A percentile compares a stretch with the other conserved stretches of the same genome.
phyloP scores from a whole-genome alignment of 139 green algal species.

The Limnomonas spitsbergensis region DNA sequence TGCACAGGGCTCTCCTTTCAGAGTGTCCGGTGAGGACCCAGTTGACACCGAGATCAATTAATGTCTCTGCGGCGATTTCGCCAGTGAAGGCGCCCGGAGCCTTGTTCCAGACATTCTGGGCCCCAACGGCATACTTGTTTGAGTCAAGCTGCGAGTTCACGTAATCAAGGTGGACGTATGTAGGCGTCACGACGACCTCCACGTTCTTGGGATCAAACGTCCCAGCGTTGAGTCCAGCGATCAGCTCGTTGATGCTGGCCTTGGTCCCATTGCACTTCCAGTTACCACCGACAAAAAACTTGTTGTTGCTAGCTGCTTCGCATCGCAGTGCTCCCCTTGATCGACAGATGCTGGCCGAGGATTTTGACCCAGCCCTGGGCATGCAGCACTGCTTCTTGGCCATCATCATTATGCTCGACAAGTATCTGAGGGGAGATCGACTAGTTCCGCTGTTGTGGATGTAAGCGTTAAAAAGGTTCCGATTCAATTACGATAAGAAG shows the following conservation, averaged over 20 bases:
- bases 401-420: no score
- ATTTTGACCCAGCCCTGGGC: no score
- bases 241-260: slow-evolving; percentile 1
- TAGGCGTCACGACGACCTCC: slow-evolving; percentile 89
- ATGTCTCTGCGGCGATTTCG: slow-evolving; percentile 80
- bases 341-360: no score
- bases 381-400: no score
- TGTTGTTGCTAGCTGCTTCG: slow-evolving; percentile 10
- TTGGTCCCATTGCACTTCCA: slow-evolving; percentile 19
- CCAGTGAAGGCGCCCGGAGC: slow-evolving; percentile 90
- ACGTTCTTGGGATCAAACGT: slow-evolving; percentile 52
- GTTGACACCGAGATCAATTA: slow-evolving; percentile 60
- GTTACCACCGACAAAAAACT: slow-evolving; percentile 16
- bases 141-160: slow-evolving; percentile 56
- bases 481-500: no score
- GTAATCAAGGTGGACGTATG: slow-evolving; percentile 81
- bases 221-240: slow-evolving; percentile 9
- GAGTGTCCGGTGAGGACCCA: slow-evolving; percentile 98
- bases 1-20: slow-evolving; percentile 79
- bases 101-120: slow-evolving; percentile 93
- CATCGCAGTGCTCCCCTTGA: not conserved
- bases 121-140: slow-evolving; percentile 56
- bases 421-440: no score
- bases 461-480: no score
- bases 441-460: no score